Conservation (phyloP, 73 alveolate species). For the Breviolum minutum region DNA sequence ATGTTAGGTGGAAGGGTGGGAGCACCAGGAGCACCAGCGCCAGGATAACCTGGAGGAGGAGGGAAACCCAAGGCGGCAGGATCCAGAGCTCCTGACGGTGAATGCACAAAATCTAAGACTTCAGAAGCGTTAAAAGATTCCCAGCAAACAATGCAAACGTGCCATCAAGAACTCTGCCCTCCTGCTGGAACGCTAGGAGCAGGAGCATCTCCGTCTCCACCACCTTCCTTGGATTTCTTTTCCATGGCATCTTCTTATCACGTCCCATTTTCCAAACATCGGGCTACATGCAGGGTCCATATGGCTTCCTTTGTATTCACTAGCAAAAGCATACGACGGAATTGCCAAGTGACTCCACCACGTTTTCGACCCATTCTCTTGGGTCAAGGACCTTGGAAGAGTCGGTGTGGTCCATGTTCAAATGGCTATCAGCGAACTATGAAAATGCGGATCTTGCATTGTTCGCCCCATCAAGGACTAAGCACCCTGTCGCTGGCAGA, state of each 20-base stretch:
- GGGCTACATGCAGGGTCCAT: background rate
- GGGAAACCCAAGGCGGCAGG: constrained; percentile 86
- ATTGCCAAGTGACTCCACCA: constrained; percentile 52
- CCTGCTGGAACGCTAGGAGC: constrained; percentile 50
- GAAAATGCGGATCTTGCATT: too few relatives aligned
- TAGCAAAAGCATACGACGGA: too few relatives aligned
- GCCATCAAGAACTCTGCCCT: background rate
- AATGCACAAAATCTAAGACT: background rate
- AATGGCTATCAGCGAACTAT: too few relatives aligned
- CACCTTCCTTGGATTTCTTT: constrained; percentile 12
- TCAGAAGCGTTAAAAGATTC: background rate
- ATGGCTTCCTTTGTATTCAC: background rate
- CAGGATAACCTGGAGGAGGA: constrained; percentile 50
- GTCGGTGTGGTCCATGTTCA: too few relatives aligned
- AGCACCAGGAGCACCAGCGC: constrained; percentile 27
- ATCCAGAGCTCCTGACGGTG: constrained; percentile 72
- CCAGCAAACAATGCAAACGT: background rate
- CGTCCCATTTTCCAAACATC: too few relatives aligned
- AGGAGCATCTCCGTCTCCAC: constrained; percentile 21
- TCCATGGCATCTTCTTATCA: background rate
- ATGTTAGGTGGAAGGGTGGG: background rate
- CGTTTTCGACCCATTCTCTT: constrained; percentile 69
- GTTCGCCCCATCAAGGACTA: too few relatives aligned
- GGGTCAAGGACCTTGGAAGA: too few relatives aligned
- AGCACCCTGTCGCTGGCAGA: too few relatives aligned